Conservation (phyloP, 169 alveolate genomes). For the Plasmodium yoelii region DNA sequence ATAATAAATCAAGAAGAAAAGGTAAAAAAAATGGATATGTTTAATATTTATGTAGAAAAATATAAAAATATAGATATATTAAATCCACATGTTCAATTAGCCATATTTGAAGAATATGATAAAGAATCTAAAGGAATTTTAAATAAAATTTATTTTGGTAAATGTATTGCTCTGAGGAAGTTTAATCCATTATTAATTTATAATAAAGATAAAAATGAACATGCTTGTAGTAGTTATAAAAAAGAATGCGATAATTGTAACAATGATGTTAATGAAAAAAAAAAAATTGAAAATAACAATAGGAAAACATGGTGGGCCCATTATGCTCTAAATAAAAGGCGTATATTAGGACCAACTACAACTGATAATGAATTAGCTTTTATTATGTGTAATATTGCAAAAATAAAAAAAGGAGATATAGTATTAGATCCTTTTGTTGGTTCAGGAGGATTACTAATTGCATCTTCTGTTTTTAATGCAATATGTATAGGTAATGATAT, state of each 20-base stretch:
- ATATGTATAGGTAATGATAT: slow-evolving; percentile 96
- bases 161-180: slow-evolving; percentile 30
- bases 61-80: slow-evolving; percentile 44
- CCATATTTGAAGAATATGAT: slow-evolving; percentile 74
- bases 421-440: slow-evolving; percentile 98
- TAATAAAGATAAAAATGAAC: slow-evolving; percentile 18
- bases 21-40: slow-evolving; percentile 53
- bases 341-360: slow-evolving; percentile 98
- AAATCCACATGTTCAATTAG: slow-evolving; percentile 50
- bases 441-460: slow-evolving; percentile 95
- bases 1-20: slow-evolving; percentile 69
- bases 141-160: slow-evolving; percentile 78
- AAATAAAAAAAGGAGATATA: slow-evolving; percentile 78
- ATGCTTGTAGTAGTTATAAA: slow-evolving; percentile 11
- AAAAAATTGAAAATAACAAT: slow-evolving; percentile 5
- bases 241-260: slow-evolving; percentile 28
- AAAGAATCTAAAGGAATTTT: slow-evolving; percentile 28
- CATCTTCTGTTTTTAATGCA: slow-evolving; percentile 93
- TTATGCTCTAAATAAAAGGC: slow-evolving; percentile 92
- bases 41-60: slow-evolving; percentile 31
- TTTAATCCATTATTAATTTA: slow-evolving; percentile 16
- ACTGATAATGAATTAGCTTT: slow-evolving; percentile 96
- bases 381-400: slow-evolving; percentile 94
- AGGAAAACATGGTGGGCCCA: slow-evolving; percentile 88
- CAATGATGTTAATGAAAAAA: not conserved